These are phyloP conservation scores for Solanum infundibuliforme DNA, from an alignment of 257 asterid species.

Conservation along the genomic window DNA sequence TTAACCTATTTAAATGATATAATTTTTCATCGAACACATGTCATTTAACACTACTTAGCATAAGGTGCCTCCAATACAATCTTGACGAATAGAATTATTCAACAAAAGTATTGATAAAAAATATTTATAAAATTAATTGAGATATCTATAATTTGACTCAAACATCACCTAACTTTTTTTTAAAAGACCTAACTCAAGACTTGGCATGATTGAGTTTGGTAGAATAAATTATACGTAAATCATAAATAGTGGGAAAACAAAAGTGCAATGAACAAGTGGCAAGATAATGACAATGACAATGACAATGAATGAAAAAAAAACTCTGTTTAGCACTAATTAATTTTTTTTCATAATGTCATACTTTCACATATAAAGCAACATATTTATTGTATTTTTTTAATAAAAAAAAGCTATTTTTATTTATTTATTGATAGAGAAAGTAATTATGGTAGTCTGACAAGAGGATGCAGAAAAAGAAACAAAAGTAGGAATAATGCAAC, in stretches of 20 bases:
- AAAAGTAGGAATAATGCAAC: constrained; percentile 12
- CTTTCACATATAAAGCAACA: not conserved
- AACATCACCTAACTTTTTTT: not conserved
- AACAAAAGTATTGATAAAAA: accelerated
- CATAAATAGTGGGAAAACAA: not conserved
- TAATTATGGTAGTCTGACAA: not conserved
- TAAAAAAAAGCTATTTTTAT: no score
- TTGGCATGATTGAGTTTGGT: not conserved
- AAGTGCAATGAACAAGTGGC: not conserved
- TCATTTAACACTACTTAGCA: not conserved
- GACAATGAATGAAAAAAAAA: not conserved
- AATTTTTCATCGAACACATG: not conserved
- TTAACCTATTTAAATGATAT: not conserved
- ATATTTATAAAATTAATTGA: not conserved
- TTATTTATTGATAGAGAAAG: not conserved
- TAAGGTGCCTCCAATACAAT: not conserved
- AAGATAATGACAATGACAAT: not conserved
- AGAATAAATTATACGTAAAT: not conserved
- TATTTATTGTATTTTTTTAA: not conserved
- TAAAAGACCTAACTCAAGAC: not conserved
- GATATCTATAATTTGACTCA: not conserved
- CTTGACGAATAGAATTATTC: not conserved
- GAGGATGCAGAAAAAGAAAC: constrained; percentile 6
- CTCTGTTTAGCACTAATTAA: not conserved
- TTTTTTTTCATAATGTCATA: not conserved